These are phyloP conservation scores for Huntiella moniliformis DNA, from an alignment of 2,329 filamentous ascomycete species.

Conservation along the genomic window DNA sequence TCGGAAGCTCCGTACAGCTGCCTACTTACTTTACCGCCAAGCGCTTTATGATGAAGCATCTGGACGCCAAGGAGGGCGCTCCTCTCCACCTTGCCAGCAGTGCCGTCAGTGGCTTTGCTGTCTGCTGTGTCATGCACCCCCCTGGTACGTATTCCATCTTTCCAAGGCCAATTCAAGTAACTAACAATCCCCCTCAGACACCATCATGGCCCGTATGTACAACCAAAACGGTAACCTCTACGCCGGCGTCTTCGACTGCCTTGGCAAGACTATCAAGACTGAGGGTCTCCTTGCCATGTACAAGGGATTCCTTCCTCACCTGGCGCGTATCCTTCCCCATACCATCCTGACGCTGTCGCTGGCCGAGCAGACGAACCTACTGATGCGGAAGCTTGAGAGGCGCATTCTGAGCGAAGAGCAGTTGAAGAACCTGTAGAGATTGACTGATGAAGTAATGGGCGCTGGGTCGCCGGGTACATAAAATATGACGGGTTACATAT, in stretches of 20 bases:
- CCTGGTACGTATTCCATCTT: conserved; percentile 41
- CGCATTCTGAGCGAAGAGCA: conserved; percentile 28
- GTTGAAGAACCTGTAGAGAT: conserved; percentile 17
- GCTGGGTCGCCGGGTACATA: not conserved
- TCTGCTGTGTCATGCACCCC: conserved; percentile 95
- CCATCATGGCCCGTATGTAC: conserved; percentile 96
- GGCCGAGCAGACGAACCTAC: conserved; percentile 92
- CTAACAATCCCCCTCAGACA: conserved; percentile 34
- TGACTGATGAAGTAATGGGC: not conserved
- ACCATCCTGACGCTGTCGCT: conserved; percentile 84
- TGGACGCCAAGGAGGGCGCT: conserved; percentile 80
- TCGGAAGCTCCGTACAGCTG: conserved; percentile 86
- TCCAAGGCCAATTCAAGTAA: not conserved
- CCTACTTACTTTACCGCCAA: conserved; percentile 98
- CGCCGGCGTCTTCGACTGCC: conserved; percentile 75
- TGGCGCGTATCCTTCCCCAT: conserved; percentile 85
- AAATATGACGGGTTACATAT: not conserved
- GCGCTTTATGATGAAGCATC: conserved; percentile 58
- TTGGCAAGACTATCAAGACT: conserved; percentile 75
- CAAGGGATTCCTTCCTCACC: conserved; percentile 90
- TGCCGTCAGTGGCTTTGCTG: conserved; percentile 79
- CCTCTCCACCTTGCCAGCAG: conserved; percentile 78
- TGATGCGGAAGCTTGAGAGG: conserved; percentile 61
- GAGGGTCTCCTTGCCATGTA: conserved; percentile 88
- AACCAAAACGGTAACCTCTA: conserved; percentile 99